These are phyloP conservation scores for Betula pendula DNA, from an alignment of 306 rosid species.

Conservation along the genomic window DNA sequence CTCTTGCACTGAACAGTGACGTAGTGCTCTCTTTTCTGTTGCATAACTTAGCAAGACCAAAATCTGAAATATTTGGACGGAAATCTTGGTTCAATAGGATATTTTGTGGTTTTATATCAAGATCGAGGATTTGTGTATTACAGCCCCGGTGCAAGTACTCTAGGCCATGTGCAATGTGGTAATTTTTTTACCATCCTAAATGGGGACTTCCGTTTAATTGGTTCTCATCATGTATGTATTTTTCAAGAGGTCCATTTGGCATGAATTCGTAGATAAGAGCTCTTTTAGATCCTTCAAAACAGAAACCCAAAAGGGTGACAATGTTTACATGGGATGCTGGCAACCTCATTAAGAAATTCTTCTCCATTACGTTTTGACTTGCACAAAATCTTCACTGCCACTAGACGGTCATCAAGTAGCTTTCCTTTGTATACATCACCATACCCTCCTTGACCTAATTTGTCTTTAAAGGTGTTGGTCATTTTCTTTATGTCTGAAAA, in stretches of 20 bases:
- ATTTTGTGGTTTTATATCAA: conserved; percentile 25
- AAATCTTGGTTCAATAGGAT: conserved; percentile 27
- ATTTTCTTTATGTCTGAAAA: conserved; percentile 26
- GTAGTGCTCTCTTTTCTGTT: conserved; percentile 34
- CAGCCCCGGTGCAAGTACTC: conserved; percentile 39
- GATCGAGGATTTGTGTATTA: conserved; percentile 11
- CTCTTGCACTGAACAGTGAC: conserved; percentile 30
- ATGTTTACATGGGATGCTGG: conserved; percentile 44
- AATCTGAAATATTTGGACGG: conserved; percentile 43
- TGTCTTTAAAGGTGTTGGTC: conserved; percentile 31
- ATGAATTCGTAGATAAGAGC: conserved; percentile 46
- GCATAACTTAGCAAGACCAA: conserved; percentile 41
- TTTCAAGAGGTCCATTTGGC: conserved; percentile 46
- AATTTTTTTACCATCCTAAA: conserved; percentile 10
- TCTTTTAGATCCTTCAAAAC: conserved; percentile 32
- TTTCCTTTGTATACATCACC: conserved; percentile 40
- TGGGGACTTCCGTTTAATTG: neutral
- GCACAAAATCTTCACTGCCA: conserved; percentile 37
- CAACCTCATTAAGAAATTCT: conserved; percentile 50
- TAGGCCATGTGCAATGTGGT: conserved; percentile 37
- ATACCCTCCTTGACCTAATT: conserved; percentile 43
- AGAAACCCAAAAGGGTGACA: conserved; percentile 41
- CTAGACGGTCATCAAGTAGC: conserved; percentile 31
- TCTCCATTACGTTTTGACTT: conserved; percentile 33
- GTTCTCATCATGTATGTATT: conserved; percentile 17